Conservation (phyloP, 768 basidiomycete species). For the Lentinula sp. region DNA sequence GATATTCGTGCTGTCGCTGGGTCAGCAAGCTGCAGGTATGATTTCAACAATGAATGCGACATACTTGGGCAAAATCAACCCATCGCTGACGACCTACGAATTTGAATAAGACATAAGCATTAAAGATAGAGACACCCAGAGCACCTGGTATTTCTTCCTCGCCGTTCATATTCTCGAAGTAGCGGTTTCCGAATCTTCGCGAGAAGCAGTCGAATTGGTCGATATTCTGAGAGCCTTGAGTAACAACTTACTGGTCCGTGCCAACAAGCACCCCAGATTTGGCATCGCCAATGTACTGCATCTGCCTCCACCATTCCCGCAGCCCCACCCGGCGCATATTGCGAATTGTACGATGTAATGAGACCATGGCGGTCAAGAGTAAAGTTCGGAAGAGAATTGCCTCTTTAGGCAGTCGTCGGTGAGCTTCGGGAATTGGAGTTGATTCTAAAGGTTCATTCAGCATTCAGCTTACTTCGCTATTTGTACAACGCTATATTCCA, state of each 20-base stretch:
- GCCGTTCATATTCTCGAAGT: conserved; percentile 86
- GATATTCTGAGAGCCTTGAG: too few relatives aligned
- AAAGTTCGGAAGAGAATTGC: not conserved
- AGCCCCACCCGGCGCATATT: conserved; percentile 71
- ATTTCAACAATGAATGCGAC: conserved; percentile 10
- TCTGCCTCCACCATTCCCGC: conserved; percentile 83
- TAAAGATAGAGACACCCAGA: not conserved
- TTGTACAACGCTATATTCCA: not conserved
- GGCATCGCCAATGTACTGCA: conserved; percentile 93
- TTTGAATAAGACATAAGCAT: not conserved
- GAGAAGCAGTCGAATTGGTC: not conserved
- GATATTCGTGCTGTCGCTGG: conserved; percentile 61
- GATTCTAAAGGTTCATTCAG: too few relatives aligned
- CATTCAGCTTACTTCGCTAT: too few relatives aligned
- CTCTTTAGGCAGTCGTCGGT: conserved; percentile 2
- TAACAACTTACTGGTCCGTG: conserved; percentile 67
- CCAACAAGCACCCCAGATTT: conserved; percentile 79
- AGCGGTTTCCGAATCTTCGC: conserved; percentile 84
- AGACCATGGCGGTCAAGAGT: conserved; percentile 45
- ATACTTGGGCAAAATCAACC: conserved; percentile 88
- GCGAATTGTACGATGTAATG: conserved; percentile 69
- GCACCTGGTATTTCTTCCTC: conserved; percentile 85
- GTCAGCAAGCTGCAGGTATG: not conserved
- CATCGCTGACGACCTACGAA: conserved; percentile 85
- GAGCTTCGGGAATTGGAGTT: not conserved